Evolutionary conservation across 2,329 filamentous ascomycete species (phyloP).

Genomic region (Fusarium robinianum): DNA sequence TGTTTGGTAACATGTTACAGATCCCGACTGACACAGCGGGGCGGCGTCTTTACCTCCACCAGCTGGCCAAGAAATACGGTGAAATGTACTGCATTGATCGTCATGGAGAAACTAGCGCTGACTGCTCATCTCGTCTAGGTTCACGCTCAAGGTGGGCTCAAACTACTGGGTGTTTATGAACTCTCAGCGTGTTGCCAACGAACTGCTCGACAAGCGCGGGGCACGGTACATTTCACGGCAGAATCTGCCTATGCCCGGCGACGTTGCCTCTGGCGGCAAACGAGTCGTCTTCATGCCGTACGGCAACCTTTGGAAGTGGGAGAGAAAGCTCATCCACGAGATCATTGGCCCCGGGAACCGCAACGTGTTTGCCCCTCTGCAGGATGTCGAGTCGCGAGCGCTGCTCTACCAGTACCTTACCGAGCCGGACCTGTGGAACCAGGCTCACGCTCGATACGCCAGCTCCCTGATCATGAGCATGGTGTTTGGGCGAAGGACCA

Average conservation of each 20-base stretch:
- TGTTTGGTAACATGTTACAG: slow-evolving; percentile 4
- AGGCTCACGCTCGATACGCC: slow-evolving; percentile 6
- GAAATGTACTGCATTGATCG: background rate
- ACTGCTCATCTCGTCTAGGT: background rate
- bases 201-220: slow-evolving; percentile 6
- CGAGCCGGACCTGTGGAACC: slow-evolving; percentile 4
- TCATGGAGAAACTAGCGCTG: background rate
- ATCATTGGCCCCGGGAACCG: slow-evolving; percentile 7
- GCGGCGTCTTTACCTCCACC: slow-evolving; percentile 1
- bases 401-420: slow-evolving; percentile 8
- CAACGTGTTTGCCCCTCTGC: slow-evolving; percentile 10
- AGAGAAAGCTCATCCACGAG: slow-evolving; percentile 14
- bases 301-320: slow-evolving; percentile 8
- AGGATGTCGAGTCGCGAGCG: slow-evolving; percentile 16
- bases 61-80: slow-evolving; percentile 3
- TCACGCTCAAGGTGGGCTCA: slow-evolving; percentile 4
- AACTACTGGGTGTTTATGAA: slow-evolving; percentile 9
- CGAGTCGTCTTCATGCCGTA: slow-evolving; percentile 14
- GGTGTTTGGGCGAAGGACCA: slow-evolving; percentile 10
- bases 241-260: slow-evolving; percentile 1
- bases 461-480: slow-evolving; percentile 16
- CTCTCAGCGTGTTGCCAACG: slow-evolving; percentile 6
- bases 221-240: slow-evolving; percentile 1
- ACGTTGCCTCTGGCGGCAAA: background rate
- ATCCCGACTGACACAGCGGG: background rate